phyloP scores from a whole-genome alignment of 345 rosid genomes.

The Arabidopsis thaliana region DNA sequence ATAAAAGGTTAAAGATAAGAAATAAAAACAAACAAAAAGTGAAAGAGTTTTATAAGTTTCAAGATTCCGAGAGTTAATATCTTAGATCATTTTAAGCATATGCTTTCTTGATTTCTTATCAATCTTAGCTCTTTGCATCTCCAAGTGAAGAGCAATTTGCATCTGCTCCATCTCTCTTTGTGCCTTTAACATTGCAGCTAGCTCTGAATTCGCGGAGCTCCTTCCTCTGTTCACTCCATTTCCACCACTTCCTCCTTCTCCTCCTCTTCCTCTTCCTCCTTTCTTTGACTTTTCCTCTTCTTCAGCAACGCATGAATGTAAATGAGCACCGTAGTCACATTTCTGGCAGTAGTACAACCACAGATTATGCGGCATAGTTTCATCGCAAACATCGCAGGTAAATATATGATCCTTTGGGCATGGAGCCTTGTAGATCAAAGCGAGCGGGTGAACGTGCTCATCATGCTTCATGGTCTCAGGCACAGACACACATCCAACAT shows the following conservation, averaged over 20 bases:
- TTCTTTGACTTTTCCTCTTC: slow-evolving; percentile 4
- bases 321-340: slow-evolving; percentile 3
- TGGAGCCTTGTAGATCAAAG: not conserved
- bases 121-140: slow-evolving; percentile 11
- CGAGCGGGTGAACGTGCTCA: not conserved
- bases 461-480: slow-evolving; percentile 2
- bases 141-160: slow-evolving; percentile 2
- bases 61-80: not conserved
- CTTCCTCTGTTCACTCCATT: not conserved
- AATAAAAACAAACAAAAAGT: not conserved
- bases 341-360: slow-evolving; percentile 6
- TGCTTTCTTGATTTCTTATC: slow-evolving; percentile 15
- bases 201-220: slow-evolving; percentile 7
- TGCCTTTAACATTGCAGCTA: slow-evolving; percentile 12
- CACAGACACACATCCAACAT: slow-evolving; percentile 9
- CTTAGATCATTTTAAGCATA: slow-evolving; percentile 6
- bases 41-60: not conserved
- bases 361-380: not conserved
- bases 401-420: not conserved
- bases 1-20: not conserved
- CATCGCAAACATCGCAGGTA: not conserved
- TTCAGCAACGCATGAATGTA: not conserved
- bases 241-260: slow-evolving; percentile 2
- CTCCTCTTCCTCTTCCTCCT: not conserved
- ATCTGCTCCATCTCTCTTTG: slow-evolving; percentile 17